Base-by-base conservation (phyloP, 345 rosid genomes). In the Aurinia saxatilis region DNA sequence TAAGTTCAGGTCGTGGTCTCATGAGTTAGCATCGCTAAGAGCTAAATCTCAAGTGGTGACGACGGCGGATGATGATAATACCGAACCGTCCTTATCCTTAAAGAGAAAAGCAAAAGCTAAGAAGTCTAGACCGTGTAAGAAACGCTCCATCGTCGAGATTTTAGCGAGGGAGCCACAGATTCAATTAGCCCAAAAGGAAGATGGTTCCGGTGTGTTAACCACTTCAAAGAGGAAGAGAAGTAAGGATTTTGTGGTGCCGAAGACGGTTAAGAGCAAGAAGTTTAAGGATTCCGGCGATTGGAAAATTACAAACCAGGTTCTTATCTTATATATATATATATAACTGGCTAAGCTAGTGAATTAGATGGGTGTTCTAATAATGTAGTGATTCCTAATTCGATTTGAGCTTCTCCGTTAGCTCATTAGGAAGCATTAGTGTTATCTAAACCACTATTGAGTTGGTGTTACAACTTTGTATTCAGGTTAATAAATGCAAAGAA, bases 1-100 rank as follows among this genome's bases (percentile, higher is more conserved):
- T 47, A 85, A 78, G 60, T 85, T 81, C 73, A 83, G 86, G 5
- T 85, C 88, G 92, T 85, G 88, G 92, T 69, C 81, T 33, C 74
- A 81, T 57, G 88, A 81, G 75, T 79, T 83, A 5, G 69, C 78
- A 39, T 66, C 60, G n/a, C 53, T 77, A 11, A 67, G 63, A 17
- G 29, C 79, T 10, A 63, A 67, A 42, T 39, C 70, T n/a, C 67
- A 42, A 6, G 63, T 25, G n/a, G n/a, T n/a, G n/a, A n/a, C n/a
- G 31, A 3, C 41, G 3, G 8, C 21, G 12, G 49, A 51, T 13
- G 60, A n/a, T n/a, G n/a, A n/a, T n/a, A n/a, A 44, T 19, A 29
- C 57, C 16, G 54, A 58, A 1, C 60, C 59, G 10, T n/a, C n/a
- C n/a, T n/a, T n/a, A n/a, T 18, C 52, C 33, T 45, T 35, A 34